Percentiles rank a stretch among this genome's conserved stretches.
Evolutionary conservation across 1,139 yeast species (phyloP).

Genomic region (Debaryomycetaceae sp.): DNA sequence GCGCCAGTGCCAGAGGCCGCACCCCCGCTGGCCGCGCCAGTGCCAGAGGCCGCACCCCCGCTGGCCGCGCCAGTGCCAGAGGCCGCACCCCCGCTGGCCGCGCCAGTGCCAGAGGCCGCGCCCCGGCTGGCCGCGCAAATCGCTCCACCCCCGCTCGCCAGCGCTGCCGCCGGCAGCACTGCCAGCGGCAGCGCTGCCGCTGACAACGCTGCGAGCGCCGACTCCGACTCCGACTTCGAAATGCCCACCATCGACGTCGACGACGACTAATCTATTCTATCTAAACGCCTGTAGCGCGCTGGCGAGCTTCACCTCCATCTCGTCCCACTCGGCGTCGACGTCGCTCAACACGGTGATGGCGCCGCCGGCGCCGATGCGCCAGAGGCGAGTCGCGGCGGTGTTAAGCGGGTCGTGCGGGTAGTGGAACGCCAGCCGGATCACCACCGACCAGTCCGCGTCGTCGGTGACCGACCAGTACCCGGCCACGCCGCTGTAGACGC

Average conservation of each 20-base stretch:
- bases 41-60: no score
- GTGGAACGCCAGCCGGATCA: conserved; percentile 77
- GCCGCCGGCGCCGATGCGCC: conserved; percentile 98
- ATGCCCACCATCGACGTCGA: conserved; percentile 51
- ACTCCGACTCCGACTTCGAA: conserved; percentile 49
- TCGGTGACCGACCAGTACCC: conserved; percentile 94
- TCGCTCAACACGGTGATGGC: conserved; percentile 91
- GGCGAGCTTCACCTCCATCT: conserved; percentile 75
- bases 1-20: no score
- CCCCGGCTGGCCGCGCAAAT: conserved; percentile 2
- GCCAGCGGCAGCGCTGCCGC: conserved; percentile 1
- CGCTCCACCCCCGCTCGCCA: conserved; percentile 1
- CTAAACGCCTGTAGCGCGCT: conserved; percentile 70
- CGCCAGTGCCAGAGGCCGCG: conserved; percentile 2
- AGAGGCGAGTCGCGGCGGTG: conserved; percentile 27
- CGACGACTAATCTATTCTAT: conserved; percentile 14
- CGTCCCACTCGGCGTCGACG: conserved; percentile 83
- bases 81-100: background rate
- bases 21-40: no score
- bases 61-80: no score
- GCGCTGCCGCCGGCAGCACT: conserved; percentile 3
- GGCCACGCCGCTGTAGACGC: conserved; percentile 88
- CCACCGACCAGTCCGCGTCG: conserved; percentile 93
- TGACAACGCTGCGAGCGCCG: conserved; percentile 18
- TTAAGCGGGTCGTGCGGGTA: conserved; percentile 50